Conservation (phyloP, 2,329 filamentous ascomycete species). For the Alternaria sp. region DNA sequence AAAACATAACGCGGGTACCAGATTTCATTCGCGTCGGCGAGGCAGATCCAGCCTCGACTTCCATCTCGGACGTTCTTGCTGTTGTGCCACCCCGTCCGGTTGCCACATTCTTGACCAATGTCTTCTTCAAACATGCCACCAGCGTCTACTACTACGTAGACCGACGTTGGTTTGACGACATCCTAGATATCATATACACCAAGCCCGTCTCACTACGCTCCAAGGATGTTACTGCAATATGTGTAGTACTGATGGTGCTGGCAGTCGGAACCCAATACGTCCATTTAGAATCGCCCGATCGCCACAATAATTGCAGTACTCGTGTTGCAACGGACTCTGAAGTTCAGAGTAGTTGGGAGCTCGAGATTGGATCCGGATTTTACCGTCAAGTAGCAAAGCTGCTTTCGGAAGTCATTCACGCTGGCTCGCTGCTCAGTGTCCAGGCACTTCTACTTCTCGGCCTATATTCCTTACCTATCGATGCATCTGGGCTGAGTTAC, state of each 20-base stretch:
- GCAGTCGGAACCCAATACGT: slow-evolving; percentile 53
- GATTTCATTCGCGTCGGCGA: slow-evolving; percentile 18
- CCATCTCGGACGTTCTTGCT: slow-evolving; percentile 11
- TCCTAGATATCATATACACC: slow-evolving; percentile 40
- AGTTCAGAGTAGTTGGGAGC: slow-evolving; percentile 10
- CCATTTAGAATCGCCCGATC: slow-evolving; percentile 15
- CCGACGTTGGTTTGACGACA: slow-evolving; percentile 50
- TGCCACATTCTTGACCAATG: slow-evolving; percentile 51
- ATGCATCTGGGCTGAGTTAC: slow-evolving; percentile 64
- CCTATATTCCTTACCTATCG: slow-evolving; percentile 62
- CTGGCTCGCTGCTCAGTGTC: slow-evolving; percentile 63
- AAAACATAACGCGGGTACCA: slow-evolving; percentile 5
- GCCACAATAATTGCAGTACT: background rate
- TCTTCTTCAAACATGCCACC: slow-evolving; percentile 54
- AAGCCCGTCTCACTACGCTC: background rate
- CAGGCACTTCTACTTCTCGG: slow-evolving; percentile 65
- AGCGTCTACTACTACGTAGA: slow-evolving; percentile 55
- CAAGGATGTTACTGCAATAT: slow-evolving; percentile 24
- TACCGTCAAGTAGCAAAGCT: slow-evolving; percentile 64
- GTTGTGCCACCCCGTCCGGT: slow-evolving; percentile 15
- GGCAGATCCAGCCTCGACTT: slow-evolving; percentile 11
- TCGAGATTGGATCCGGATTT: slow-evolving; percentile 16
- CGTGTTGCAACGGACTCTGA: background rate
- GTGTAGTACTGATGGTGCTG: slow-evolving; percentile 53
- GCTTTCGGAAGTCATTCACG: slow-evolving; percentile 63